These are phyloP conservation scores for Alopecurus myosuroides DNA, from an alignment of 176 grass and related monocot genomes.

Conservation along the genomic window DNA sequence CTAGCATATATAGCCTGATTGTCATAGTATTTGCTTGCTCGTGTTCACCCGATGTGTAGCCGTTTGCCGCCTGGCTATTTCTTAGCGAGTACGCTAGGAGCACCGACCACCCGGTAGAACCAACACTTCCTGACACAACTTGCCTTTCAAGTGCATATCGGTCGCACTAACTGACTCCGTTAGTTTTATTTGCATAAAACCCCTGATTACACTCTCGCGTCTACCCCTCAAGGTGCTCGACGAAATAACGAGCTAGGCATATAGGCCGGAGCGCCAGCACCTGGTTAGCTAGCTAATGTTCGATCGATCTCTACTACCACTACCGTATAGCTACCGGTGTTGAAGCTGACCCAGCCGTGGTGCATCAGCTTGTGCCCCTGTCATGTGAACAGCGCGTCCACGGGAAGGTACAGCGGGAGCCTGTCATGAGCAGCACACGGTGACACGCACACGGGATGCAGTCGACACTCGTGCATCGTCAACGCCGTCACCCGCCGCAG, in stretches of 20 bases:
- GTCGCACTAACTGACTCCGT: not conserved
- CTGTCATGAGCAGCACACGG: conserved; percentile 69
- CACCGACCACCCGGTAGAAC: no score
- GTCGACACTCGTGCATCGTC: no score
- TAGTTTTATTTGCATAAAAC: not conserved
- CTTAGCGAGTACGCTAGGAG: no score
- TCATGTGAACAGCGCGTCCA: conserved; percentile 58
- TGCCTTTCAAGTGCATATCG: not conserved
- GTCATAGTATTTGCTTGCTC: not conserved
- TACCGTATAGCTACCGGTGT: no score
- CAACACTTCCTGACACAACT: no score
- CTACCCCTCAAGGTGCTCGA: no score
- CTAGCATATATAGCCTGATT: conserved; percentile 40
- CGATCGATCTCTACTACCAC: conserved; percentile 76
- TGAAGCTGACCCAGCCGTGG: no score
- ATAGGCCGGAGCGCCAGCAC: conserved; percentile 4
- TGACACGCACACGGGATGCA: conserved; percentile 16
- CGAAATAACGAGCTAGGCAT: no score
- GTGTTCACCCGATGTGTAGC: no score
- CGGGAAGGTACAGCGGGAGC: conserved; percentile 59
- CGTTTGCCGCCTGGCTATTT: no score
- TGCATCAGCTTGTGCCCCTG: no score
- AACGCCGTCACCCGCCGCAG: no score
- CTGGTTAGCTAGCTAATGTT: conserved; percentile 38
- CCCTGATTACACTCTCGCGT: not conserved